Evolutionary conservation across 352 stramenopile species (phyloP).

Genomic region (Blastocystis sp.): DNA sequence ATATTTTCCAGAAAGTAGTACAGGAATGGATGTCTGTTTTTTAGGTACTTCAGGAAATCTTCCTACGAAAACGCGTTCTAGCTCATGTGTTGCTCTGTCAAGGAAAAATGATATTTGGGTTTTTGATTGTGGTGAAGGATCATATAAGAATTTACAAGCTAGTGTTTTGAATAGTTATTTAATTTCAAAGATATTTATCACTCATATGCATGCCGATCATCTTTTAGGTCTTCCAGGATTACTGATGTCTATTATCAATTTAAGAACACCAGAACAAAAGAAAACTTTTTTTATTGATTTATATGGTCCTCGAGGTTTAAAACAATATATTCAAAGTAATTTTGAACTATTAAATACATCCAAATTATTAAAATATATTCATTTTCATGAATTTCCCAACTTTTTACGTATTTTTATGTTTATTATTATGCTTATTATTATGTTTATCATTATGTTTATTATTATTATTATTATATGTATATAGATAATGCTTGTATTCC

Average conservation of each 20-base stretch:
- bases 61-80: no score
- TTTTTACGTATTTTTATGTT: conserved; percentile 41
- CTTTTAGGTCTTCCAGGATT: conserved; percentile 50
- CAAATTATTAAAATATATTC: conserved; percentile 45
- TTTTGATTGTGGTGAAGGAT: no score
- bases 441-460: neutral
- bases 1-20: no score
- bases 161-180: no score
- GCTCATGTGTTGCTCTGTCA: no score
- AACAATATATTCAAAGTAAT: conserved; percentile 49
- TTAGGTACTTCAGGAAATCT: no score
- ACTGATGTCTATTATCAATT: conserved; percentile 36
- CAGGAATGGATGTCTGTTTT: no score
- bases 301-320: conserved; percentile 48
- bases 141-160: no score
- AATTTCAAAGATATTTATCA: conserved; percentile 56
- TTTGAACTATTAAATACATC: conserved; percentile 45
- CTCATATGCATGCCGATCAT: conserved; percentile 56
- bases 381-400: conserved; percentile 18
- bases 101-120: no score
- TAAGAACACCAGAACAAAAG: conserved; percentile 19
- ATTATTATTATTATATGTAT: conserved; percentile 11
- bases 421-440: conserved; percentile 47
- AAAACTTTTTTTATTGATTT: conserved; percentile 37
- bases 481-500: conserved; percentile 7